Conservation (phyloP, 2,329 filamentous ascomycete genomes). For the Fonsecaea erecta region DNA sequence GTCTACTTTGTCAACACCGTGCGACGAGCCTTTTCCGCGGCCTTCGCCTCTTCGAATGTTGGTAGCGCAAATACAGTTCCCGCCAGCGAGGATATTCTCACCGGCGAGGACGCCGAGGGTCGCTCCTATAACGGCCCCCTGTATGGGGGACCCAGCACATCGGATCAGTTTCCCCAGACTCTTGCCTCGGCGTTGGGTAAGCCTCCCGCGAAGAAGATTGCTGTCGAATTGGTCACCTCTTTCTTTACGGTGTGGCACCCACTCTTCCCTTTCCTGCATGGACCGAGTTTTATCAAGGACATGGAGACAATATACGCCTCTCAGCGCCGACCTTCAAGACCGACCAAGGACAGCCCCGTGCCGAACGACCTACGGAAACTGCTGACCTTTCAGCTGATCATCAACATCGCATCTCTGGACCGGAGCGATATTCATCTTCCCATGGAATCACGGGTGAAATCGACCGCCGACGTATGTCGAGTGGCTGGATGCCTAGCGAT, state of each 20-base stretch:
- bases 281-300: constrained; percentile 54
- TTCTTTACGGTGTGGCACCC: constrained; percentile 61
- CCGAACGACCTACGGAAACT: constrained; percentile 41
- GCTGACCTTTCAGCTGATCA: constrained; percentile 57
- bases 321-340: constrained; percentile 41
- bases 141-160: constrained; percentile 31
- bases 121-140: constrained; percentile 37
- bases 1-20: constrained; percentile 62
- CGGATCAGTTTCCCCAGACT: constrained; percentile 38
- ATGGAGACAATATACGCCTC: constrained; percentile 50
- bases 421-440: constrained; percentile 43
- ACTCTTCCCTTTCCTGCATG: constrained; percentile 58
- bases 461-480: constrained; percentile 43
- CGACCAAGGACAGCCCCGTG: constrained; percentile 24
- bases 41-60: constrained; percentile 37
- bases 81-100: constrained; percentile 39
- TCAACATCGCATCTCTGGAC: constrained; percentile 53
- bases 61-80: constrained; percentile 35
- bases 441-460: constrained; percentile 45
- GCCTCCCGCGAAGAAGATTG: constrained; percentile 39
- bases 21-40: constrained; percentile 54
- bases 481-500: constrained; percentile 34
- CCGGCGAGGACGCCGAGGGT: constrained; percentile 38
- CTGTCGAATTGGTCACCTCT: constrained; percentile 52
- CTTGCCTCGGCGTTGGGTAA: constrained; percentile 40